phyloP scores from a whole-genome alignment of 192 early-diverging fungal species.

The Entophlyctis luteolus region DNA sequence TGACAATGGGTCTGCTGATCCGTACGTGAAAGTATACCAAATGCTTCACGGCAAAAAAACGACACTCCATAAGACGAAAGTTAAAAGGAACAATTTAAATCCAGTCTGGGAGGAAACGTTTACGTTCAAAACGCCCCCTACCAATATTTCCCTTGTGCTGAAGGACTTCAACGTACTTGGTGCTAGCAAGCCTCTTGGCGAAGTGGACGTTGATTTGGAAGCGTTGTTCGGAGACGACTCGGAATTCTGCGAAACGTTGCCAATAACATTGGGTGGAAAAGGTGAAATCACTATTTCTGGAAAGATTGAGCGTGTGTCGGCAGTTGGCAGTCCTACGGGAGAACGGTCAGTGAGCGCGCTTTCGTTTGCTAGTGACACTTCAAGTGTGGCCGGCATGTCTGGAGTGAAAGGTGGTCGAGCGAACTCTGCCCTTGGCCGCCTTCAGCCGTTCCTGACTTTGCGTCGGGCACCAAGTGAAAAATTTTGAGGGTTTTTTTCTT shows the following conservation, averaged over 20 bases:
- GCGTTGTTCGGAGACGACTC: slow-evolving; percentile 25
- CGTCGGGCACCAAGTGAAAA: no score
- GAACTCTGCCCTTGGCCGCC: no score
- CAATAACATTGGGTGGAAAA: slow-evolving; percentile 36
- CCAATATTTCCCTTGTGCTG: slow-evolving; percentile 55
- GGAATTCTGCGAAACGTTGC: slow-evolving; percentile 34
- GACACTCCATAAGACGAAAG: slow-evolving; percentile 60
- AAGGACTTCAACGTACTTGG: slow-evolving; percentile 67
- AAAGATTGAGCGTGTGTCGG: not conserved
- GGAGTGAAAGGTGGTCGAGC: no score
- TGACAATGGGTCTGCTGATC: slow-evolving; percentile 59
- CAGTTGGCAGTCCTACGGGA: not conserved
- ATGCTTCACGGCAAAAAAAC: slow-evolving; percentile 50
- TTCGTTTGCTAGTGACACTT: not conserved
- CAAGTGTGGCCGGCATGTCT: no score
- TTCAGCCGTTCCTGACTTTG: no score
- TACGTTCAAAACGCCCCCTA: slow-evolving; percentile 30
- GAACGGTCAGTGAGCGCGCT: not conserved
- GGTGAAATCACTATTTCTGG: slow-evolving; percentile 31
- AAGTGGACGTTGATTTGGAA: slow-evolving; percentile 52
- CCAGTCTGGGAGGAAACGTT: slow-evolving; percentile 56
- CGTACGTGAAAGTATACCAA: slow-evolving; percentile 55
- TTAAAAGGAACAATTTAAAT: slow-evolving; percentile 65
- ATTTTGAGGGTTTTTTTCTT: no score
- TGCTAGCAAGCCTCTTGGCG: slow-evolving; percentile 61